Base-by-base conservation (phyloP, 2,329 filamentous ascomycete species). In the Kalmusia sp. region DNA sequence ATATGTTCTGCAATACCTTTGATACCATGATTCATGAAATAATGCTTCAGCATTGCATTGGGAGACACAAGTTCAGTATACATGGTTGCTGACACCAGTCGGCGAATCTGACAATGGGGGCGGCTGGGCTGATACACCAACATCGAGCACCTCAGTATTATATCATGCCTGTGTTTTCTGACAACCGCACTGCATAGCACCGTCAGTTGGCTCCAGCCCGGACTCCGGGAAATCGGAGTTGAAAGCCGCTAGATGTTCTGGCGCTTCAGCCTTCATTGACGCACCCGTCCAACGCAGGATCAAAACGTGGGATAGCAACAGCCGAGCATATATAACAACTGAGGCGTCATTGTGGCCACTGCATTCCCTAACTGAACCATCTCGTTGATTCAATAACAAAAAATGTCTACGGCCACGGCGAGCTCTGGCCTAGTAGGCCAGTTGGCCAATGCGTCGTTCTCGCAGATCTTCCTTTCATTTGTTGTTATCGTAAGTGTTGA, bases 401-500 rank as follows among this genome's bases (percentile, higher is more conserved):
- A 21, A 9, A 31, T 22, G 17, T 45, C 41, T 34, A 39, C 37
- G 37, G 37, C 37, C 37, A 25, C 37, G 19, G 37, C 37, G 21
- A 39, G 37, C 37, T 14, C 37, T 39, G 37, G 37, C 21, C 37
- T 39, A 39, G 21, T 39, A 8, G 12, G 37, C 15, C 54, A 4
- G 6, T 58, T 19, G 48, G 31, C 37, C 12, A 51, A 41, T 39
- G 56, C 54, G 11, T 57, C 59, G 14, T 9, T 52, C 7, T 47
- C 37, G 17, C 49, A 54, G 27, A 30, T 59, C 27, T 30, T 48
- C 15, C 37, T 41, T 11, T n/a, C 49, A 6, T 22, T 56, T 8
- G 6, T 55, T 33, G 40, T 33, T 11, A 46, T 62, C 19, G 59
- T 62, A 22, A 50, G 59, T 56, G 30, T 30, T 9, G 6, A 6